These are phyloP conservation scores for Diphasiastrum complanatum DNA, from an alignment of 83 land plant genomes.

Conservation along the genomic window DNA sequence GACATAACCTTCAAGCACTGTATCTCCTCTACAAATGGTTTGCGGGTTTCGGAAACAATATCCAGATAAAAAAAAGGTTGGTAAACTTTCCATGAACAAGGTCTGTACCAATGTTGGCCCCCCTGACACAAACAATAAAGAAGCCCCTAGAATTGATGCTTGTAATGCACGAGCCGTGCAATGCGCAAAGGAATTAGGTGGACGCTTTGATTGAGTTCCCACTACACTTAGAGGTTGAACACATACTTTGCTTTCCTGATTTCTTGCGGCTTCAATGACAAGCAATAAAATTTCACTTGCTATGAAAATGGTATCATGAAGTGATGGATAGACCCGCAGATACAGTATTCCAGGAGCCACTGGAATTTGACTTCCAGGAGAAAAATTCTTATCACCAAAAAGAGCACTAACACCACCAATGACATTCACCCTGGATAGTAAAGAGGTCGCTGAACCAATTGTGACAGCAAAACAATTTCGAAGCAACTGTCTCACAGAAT, in stretches of 20 bases:
- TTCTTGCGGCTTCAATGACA: slow-evolving; percentile 44
- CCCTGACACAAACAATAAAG: slow-evolving; percentile 53
- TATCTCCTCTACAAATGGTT: slow-evolving; percentile 8
- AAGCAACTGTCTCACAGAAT: slow-evolving; percentile 51
- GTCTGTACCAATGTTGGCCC: slow-evolving; percentile 51
- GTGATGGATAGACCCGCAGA: slow-evolving; percentile 42
- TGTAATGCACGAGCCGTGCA: slow-evolving; percentile 41
- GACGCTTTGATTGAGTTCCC: slow-evolving; percentile 29
- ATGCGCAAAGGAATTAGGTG: slow-evolving; percentile 39
- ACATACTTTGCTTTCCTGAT: slow-evolving; percentile 21
- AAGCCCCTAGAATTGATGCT: slow-evolving; percentile 54
- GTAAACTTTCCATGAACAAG: slow-evolving; percentile 54
- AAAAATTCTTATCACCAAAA: slow-evolving; percentile 35
- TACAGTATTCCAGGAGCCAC: slow-evolving; percentile 69
- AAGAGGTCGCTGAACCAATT: slow-evolving; percentile 32
- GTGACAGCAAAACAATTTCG: slow-evolving; percentile 63
- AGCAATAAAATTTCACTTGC: slow-evolving; percentile 46
- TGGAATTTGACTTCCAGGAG: slow-evolving; percentile 14
- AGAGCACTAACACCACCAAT: slow-evolving; percentile 52
- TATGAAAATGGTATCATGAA: slow-evolving; percentile 52
- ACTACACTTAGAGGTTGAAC: background rate
- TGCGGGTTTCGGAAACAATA: slow-evolving; percentile 17
- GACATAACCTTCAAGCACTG: slow-evolving; percentile 60
- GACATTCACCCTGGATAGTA: slow-evolving; percentile 26
- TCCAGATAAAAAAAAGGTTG: slow-evolving; percentile 54